These are phyloP conservation scores for Boletus subparvulus DNA, from an alignment of 768 basidiomycete species.

Conservation along the genomic window DNA sequence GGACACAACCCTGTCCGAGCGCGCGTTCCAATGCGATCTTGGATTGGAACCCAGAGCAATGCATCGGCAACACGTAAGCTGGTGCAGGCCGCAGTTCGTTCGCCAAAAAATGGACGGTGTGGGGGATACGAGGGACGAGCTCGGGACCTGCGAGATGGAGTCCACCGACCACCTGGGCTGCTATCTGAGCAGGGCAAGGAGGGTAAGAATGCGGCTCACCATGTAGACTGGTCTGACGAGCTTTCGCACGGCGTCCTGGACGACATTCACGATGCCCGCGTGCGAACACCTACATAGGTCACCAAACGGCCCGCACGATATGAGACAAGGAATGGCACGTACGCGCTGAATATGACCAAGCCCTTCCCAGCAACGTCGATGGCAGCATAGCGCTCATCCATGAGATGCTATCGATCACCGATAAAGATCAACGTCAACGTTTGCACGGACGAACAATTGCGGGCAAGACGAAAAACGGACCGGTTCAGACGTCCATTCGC, in stretches of 20 bases:
- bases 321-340: slow-evolving; percentile 30
- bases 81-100: slow-evolving; percentile 59
- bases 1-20: slow-evolving; percentile 75
- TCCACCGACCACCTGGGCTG: slow-evolving; percentile 69
- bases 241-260: slow-evolving; percentile 61
- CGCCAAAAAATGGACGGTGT: slow-evolving; percentile 71
- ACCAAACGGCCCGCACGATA: background rate
- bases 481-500: slow-evolving; percentile 54
- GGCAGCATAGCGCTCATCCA: slow-evolving; percentile 80
- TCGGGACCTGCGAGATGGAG: slow-evolving; percentile 80
- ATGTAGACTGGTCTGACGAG: slow-evolving; percentile 75
- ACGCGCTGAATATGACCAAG: slow-evolving; percentile 82
- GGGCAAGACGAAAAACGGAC: slow-evolving; percentile 30
- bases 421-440: background rate
- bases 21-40: slow-evolving; percentile 69
- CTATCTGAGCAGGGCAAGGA: background rate
- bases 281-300: slow-evolving; percentile 54
- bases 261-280: slow-evolving; percentile 84
- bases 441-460: background rate
- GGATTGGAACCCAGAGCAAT: slow-evolving; percentile 78
- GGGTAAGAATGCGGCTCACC: slow-evolving; percentile 38
- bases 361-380: slow-evolving; percentile 83
- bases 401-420: slow-evolving; percentile 52
- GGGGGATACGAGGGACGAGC: slow-evolving; percentile 56
- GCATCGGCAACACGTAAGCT: slow-evolving; percentile 76